phyloP scores from a whole-genome alignment of 495 filamentous ascomycete species.

The Daldinia bambusicola region DNA sequence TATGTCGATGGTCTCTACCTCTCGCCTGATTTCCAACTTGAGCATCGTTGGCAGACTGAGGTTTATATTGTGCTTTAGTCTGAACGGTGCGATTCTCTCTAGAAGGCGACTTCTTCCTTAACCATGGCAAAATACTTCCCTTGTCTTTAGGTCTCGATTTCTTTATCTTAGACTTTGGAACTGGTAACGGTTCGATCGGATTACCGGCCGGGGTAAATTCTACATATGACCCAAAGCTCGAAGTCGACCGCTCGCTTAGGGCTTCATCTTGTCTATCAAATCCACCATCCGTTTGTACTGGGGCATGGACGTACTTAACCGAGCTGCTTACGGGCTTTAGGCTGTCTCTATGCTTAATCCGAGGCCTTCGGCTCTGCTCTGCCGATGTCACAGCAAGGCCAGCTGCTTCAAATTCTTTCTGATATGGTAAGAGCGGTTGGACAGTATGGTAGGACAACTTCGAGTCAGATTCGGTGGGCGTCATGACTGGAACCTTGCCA shows the following conservation, averaged over 20 bases:
- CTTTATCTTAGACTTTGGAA: conserved; percentile 21
- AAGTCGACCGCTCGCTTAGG: conserved; percentile 15
- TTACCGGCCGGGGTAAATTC: conserved; percentile 44
- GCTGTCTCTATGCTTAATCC: conserved; percentile 11
- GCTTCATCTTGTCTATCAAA: conserved; percentile 22
- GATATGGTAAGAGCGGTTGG: conserved; percentile 57
- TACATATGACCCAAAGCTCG: conserved; percentile 43
- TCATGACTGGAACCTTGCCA: conserved; percentile 45
- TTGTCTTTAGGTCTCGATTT: conserved; percentile 24
- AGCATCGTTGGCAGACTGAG: conserved; percentile 9
- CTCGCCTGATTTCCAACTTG: conserved; percentile 11
- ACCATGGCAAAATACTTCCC: conserved; percentile 41
- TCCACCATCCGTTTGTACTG: conserved; percentile 13
- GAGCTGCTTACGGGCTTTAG: conserved; percentile 1
- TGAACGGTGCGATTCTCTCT: conserved; percentile 6
- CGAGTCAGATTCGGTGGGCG: conserved; percentile 46
- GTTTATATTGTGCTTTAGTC: conserved; percentile 5
- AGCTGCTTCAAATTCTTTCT: conserved; percentile 55
- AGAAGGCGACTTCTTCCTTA: conserved; percentile 37
- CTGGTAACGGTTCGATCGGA: conserved; percentile 27
- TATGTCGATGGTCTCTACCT: conserved; percentile 10
- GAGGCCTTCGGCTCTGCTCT: conserved; percentile 50
- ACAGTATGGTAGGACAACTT: conserved; percentile 57
- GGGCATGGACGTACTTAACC: conserved; percentile 8
- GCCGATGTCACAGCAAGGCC: conserved; percentile 62